phyloP scores from a whole-genome alignment of 2,329 filamentous ascomycete genomes.

The Penicillium sp. region DNA sequence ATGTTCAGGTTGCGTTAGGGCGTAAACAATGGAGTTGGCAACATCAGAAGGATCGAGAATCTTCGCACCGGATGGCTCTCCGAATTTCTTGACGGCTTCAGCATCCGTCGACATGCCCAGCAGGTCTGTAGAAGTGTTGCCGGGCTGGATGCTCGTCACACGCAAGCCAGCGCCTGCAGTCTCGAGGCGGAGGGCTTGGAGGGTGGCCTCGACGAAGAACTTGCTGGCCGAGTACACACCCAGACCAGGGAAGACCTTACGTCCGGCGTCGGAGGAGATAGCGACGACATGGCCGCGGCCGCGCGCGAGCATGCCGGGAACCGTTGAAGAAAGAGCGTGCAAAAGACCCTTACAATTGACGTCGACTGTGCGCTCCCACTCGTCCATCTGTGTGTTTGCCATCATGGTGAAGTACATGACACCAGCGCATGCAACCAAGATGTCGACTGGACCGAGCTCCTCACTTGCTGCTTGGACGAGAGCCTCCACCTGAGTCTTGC shows the following conservation, averaged over 20 bases:
- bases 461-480: constrained; percentile 61
- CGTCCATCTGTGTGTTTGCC: constrained; percentile 69
- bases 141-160: constrained; percentile 74
- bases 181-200: constrained; percentile 73
- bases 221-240: constrained; percentile 82
- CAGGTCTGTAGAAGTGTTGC: constrained; percentile 72
- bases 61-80: constrained; percentile 71
- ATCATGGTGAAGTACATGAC: constrained; percentile 92
- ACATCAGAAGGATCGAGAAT: constrained; percentile 73
- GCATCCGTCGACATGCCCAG: constrained; percentile 72
- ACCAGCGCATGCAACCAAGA: constrained; percentile 76
- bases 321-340: constrained; percentile 67
- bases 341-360: constrained; percentile 84
- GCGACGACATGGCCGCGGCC: constrained; percentile 72
- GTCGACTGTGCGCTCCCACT: constrained; percentile 80
- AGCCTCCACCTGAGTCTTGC: constrained; percentile 63
- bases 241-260: constrained; percentile 77
- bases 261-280: constrained; percentile 78
- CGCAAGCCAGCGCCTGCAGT: constrained; percentile 71
- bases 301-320: constrained; percentile 70
- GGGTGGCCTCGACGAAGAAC: constrained; percentile 79
- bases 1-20: constrained; percentile 70
- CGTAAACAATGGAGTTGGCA: constrained; percentile 70
- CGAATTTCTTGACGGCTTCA: constrained; percentile 77
- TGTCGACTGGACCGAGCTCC: constrained; percentile 70